Percentiles rank a stretch among this genome's conserved stretches.
phyloP scores from a whole-genome alignment of 805 yeast genomes.

The Yamadazyma paraphyllophila region DNA sequence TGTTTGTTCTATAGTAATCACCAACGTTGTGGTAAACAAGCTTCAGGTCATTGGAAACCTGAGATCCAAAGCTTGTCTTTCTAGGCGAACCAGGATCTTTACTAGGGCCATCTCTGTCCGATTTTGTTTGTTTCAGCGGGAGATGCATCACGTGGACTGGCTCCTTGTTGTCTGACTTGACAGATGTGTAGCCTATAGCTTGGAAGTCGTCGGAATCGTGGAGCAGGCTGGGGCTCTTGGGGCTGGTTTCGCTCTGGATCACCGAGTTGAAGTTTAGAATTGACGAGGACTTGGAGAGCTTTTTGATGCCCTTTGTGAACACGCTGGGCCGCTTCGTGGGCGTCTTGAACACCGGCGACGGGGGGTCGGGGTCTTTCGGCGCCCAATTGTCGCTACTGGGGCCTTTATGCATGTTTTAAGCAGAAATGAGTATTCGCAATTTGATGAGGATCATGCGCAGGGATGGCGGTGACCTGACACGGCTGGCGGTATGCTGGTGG shows the following conservation, averaged over 20 bases:
- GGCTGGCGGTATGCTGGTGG: too few relatives aligned
- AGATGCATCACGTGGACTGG: conserved; percentile 31
- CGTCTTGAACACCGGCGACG: conserved; percentile 6
- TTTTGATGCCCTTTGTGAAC: conserved; percentile 29
- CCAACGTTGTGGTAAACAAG: conserved; percentile 4
- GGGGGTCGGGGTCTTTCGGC: neutral
- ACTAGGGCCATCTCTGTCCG: neutral
- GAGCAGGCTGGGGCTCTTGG: conserved; percentile 1
- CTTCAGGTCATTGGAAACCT: conserved; percentile 6
- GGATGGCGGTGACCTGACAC: too few relatives aligned
- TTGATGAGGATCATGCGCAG: too few relatives aligned
- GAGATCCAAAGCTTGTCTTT: conserved; percentile 8
- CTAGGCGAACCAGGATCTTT: conserved; percentile 4
- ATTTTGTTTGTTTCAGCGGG: conserved; percentile 16
- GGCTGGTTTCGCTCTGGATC: neutral
- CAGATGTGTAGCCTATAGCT: conserved; percentile 36
- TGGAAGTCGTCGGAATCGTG: conserved; percentile 21
- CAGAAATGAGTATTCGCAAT: neutral
- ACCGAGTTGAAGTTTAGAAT: conserved; percentile 19
- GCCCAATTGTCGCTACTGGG: conserved; percentile 2
- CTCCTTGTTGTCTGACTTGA: conserved; percentile 20
- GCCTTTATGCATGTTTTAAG: conserved; percentile 1
- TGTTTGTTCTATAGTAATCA: conserved; percentile 8
- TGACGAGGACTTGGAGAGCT: conserved; percentile 27
- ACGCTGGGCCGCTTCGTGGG: conserved; percentile 16